Evolutionary conservation across 139 green algal species (phyloP).

Genomic region (Volvox reticuliferus): DNA sequence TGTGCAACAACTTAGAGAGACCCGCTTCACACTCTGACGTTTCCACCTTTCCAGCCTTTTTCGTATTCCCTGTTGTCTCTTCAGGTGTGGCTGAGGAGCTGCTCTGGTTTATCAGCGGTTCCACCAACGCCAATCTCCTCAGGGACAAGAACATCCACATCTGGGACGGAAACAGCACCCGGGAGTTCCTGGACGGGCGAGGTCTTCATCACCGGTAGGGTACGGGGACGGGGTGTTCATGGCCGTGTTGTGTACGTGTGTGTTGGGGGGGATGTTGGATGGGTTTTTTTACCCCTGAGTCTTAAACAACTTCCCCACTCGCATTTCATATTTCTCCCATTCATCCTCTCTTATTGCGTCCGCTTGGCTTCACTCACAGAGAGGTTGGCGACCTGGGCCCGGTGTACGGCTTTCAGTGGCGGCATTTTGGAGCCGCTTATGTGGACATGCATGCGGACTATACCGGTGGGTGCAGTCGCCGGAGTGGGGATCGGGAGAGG

Average conservation of each 20-base stretch:
- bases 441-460: constrained; percentile 98
- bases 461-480: constrained; percentile 56
- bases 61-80: neutral
- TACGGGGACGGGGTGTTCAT: too few relatives aligned
- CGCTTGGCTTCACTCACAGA: constrained; percentile 67
- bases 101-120: constrained; percentile 97
- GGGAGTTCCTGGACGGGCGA: constrained; percentile 44
- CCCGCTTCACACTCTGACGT: too few relatives aligned
- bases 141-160: constrained; percentile 91
- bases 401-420: constrained; percentile 99
- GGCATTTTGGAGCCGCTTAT: constrained; percentile 98
- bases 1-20: too few relatives aligned
- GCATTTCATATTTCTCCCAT: too few relatives aligned
- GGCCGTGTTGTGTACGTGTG: too few relatives aligned
- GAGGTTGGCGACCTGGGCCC: constrained; percentile 97
- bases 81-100: constrained; percentile 97
- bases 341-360: too few relatives aligned
- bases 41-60: neutral
- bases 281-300: too few relatives aligned
- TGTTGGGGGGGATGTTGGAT: too few relatives aligned
- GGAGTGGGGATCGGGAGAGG: neutral
- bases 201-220: constrained; percentile 19
- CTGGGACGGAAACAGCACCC: constrained; percentile 96
- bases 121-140: constrained; percentile 89
- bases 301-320: too few relatives aligned